Conservation (phyloP, 805 yeast species). For the Metschnikowia lunata region DNA sequence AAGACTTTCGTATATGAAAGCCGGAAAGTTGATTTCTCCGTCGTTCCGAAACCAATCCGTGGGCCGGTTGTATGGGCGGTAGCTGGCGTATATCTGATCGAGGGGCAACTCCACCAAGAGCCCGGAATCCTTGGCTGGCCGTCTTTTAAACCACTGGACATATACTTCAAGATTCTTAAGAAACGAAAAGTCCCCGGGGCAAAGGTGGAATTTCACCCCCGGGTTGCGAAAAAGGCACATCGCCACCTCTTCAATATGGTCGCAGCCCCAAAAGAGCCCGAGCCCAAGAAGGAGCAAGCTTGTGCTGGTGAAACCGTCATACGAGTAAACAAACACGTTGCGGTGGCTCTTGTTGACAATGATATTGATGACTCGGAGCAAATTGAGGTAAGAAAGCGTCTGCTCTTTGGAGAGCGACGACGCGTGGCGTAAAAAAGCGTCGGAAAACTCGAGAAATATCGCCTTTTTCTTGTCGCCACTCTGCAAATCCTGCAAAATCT, state of each 20-base stretch:
- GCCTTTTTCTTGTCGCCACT: conserved; percentile 7
- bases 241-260: conserved; percentile 24
- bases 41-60: conserved; percentile 33
- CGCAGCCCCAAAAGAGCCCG: conserved; percentile 15
- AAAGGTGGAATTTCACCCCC: conserved; percentile 25
- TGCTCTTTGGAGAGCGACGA: conserved; percentile 22
- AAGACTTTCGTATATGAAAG: conserved; percentile 24
- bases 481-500: conserved; percentile 9
- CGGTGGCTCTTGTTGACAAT: conserved; percentile 16
- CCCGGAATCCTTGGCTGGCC: conserved; percentile 1
- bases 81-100: neutral
- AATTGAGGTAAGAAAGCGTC: conserved; percentile 25
- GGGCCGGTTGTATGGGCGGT: conserved; percentile 1
- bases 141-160: conserved; percentile 22
- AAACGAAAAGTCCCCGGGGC: conserved; percentile 27
- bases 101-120: conserved; percentile 4
- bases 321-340: conserved; percentile 29
- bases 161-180: conserved; percentile 29
- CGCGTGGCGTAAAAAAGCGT: conserved; percentile 23
- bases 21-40: conserved; percentile 35
- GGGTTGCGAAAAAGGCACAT: conserved; percentile 16
- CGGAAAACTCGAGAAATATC: conserved; percentile 32
- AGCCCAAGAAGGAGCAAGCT: conserved; percentile 21
- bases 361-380: conserved; percentile 25
- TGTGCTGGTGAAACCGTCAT: conserved; percentile 38